A percentile compares a stretch with the other conserved stretches of the same genome.
phyloP scores from a whole-genome alignment of 2,329 filamentous ascomycete species.

The Colletotrichum horii region DNA sequence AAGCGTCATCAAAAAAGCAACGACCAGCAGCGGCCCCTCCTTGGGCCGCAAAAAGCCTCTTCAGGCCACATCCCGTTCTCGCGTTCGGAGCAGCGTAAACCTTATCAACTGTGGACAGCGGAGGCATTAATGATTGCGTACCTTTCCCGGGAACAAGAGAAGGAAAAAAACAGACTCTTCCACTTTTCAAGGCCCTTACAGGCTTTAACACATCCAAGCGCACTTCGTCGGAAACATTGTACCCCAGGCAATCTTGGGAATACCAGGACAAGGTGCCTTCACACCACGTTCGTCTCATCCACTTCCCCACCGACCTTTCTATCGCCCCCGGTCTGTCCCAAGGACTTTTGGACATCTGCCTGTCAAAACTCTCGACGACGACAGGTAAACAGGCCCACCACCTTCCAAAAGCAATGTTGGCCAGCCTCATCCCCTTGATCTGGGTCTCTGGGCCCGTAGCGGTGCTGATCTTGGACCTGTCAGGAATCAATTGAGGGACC shows the following conservation, averaged over 20 bases:
- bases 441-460: neutral
- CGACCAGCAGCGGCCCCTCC: neutral
- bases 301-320: neutral
- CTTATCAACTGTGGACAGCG: neutral
- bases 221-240: neutral
- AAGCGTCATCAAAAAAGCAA: neutral
- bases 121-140: neutral
- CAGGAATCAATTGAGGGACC: neutral
- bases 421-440: neutral
- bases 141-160: neutral
- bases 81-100: neutral
- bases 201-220: neutral
- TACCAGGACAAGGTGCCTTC: neutral
- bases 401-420: slow-evolving; percentile 9
- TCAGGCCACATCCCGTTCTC: neutral
- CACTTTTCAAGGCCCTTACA: neutral
- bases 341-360: neutral
- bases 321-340: neutral
- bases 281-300: slow-evolving; percentile 5
- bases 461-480: neutral
- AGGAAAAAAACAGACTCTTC: neutral
- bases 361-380: neutral
- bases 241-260: neutral
- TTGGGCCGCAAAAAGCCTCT: neutral
- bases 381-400: neutral